phyloP scores from a whole-genome alignment of 805 yeast species.

The Metschnikowia lochheadii region DNA sequence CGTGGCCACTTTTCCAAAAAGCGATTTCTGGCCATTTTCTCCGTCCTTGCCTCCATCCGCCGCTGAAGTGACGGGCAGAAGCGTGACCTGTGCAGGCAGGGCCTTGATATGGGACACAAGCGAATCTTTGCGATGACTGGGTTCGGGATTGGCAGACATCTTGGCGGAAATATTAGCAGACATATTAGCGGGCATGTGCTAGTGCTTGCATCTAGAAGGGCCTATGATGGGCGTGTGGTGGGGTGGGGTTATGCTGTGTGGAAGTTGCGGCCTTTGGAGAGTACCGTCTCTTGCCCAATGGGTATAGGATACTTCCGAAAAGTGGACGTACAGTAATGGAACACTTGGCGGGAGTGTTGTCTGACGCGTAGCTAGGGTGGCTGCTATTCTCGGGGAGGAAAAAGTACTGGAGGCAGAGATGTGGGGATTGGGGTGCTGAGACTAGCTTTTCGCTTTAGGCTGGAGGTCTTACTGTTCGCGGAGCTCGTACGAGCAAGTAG shows the following conservation, averaged over 20 bases:
- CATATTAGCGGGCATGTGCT: background rate
- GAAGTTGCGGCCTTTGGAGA: background rate
- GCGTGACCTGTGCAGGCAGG: slow-evolving; percentile 1
- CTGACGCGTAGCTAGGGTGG: background rate
- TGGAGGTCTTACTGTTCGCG: background rate
- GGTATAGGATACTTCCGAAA: background rate
- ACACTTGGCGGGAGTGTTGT: background rate
- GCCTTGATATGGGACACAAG: background rate
- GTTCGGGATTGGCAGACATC: background rate
- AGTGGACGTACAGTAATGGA: background rate
- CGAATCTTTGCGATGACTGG: background rate
- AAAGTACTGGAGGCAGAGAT: no score
- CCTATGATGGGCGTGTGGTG: background rate
- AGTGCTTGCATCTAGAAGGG: background rate
- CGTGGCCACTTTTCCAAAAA: slow-evolving; percentile 32
- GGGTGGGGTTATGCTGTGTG: background rate
- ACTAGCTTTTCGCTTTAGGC: background rate
- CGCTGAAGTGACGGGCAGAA: slow-evolving; percentile 5
- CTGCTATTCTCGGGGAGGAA: background rate
- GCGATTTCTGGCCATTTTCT: slow-evolving; percentile 16
- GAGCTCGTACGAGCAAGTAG: slow-evolving; percentile 3
- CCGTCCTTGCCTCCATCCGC: background rate
- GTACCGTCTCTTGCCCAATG: background rate
- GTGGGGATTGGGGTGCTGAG: no score
- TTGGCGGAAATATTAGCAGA: background rate